These are phyloP conservation scores for Brettanomyces sp. DNA, from an alignment of 805 yeast species.

Conservation along the genomic window DNA sequence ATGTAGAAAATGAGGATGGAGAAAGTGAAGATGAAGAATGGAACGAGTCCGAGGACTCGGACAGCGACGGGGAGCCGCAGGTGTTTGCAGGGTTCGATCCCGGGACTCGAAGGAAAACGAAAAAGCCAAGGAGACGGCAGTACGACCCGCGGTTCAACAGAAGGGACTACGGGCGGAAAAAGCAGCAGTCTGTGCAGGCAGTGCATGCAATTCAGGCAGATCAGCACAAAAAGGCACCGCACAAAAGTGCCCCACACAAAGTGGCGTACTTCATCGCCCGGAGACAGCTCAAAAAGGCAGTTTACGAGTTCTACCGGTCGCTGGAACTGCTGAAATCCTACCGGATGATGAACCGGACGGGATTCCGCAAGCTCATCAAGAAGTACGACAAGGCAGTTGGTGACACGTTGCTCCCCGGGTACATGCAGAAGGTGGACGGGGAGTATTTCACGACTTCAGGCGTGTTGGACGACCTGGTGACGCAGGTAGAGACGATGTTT, in stretches of 20 bases:
- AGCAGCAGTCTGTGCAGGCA: constrained; percentile 3
- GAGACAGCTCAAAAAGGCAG: constrained; percentile 57
- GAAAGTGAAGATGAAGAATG: background rate
- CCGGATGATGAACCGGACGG: constrained; percentile 73
- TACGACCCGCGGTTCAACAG: constrained; percentile 25
- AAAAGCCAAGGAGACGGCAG: background rate
- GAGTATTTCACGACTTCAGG: constrained; percentile 57
- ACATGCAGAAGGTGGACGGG: constrained; percentile 47
- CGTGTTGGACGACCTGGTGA: constrained; percentile 52
- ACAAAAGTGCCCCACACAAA: background rate
- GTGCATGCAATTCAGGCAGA: too few species aligned
- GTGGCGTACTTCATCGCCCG: constrained; percentile 59
- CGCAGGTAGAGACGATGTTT: constrained; percentile 58
- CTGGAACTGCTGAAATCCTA: constrained; percentile 64
- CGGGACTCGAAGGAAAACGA: background rate
- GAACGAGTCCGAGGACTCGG: background rate
- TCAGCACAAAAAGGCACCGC: too few species aligned
- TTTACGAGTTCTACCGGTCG: constrained; percentile 64
- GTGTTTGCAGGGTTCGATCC: background rate
- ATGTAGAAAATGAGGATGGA: constrained; percentile 1
- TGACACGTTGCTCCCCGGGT: constrained; percentile 33
- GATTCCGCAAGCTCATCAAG: constrained; percentile 79
- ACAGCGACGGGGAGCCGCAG: background rate
- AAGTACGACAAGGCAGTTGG: constrained; percentile 75
- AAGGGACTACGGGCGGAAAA: constrained; percentile 40